Percentiles rank a stretch among this genome's conserved stretches.
Evolutionary conservation across 2,329 filamentous ascomycete genomes (phyloP).

Genomic region (Colletotrichum endophyticum): DNA sequence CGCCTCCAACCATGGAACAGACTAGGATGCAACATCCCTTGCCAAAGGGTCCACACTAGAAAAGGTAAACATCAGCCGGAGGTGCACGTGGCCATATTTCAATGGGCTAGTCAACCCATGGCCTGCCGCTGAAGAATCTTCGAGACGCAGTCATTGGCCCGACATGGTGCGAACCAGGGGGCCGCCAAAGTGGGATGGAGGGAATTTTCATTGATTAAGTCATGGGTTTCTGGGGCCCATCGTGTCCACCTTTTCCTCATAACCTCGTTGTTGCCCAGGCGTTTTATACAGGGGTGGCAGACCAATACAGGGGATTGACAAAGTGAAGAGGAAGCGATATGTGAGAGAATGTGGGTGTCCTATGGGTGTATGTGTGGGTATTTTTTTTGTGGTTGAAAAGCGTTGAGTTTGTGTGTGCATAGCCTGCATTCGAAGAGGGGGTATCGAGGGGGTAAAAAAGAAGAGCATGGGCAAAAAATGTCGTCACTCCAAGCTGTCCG

Average conservation of each 20-base stretch:
- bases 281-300: conserved; percentile 7
- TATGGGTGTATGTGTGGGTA: neutral
- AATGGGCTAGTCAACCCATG: conserved; percentile 19
- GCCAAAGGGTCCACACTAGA: conserved; percentile 14
- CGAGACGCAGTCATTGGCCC: conserved; percentile 12
- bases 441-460: conserved; percentile 6
- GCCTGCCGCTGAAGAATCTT: conserved; percentile 20
- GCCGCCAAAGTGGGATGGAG: conserved; percentile 15
- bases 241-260: conserved; percentile 19
- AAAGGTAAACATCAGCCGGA: conserved; percentile 19
- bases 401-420: neutral
- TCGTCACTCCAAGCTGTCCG: conserved; percentile 14
- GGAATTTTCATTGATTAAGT: conserved; percentile 21
- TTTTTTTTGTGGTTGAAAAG: neutral
- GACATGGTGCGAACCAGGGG: conserved; percentile 7
- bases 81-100: conserved; percentile 21
- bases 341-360: conserved; percentile 8
- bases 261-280: conserved; percentile 12
- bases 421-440: neutral
- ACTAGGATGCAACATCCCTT: conserved; percentile 7
- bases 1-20: conserved; percentile 4
- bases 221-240: conserved; percentile 11
- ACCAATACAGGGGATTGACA: conserved; percentile 11
- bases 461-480: neutral
- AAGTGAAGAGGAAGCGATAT: conserved; percentile 9